Evolutionary conservation across 2,329 filamentous ascomycete genomes (phyloP).

Genomic region (Pseudogymnoascus sp.): DNA sequence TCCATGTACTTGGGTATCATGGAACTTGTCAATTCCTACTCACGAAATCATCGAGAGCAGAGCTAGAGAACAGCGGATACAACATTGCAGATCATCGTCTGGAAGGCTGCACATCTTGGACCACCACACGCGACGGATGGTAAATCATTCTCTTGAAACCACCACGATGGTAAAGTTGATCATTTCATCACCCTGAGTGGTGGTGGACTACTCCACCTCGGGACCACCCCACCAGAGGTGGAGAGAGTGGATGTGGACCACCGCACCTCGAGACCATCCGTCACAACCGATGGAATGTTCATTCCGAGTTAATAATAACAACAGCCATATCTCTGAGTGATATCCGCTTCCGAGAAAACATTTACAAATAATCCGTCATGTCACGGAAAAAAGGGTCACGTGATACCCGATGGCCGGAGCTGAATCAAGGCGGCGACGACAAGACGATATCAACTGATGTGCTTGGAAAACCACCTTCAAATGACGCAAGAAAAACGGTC

Average conservation of each 20-base stretch:
- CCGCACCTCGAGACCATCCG: neutral
- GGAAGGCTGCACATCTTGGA: neutral
- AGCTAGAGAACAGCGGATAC: too few species aligned
- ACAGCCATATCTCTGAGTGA: neutral
- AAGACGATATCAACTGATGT: neutral
- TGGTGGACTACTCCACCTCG: neutral
- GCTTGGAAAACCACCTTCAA: neutral
- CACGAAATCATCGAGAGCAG: too few species aligned
- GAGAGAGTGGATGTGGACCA: neutral
- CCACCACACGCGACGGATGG: neutral
- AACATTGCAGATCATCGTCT: too few species aligned
- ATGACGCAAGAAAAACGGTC: neutral
- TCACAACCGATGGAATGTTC: neutral
- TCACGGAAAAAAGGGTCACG: neutral
- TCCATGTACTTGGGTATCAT: neutral
- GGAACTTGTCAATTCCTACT: too few species aligned
- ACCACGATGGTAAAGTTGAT: neutral
- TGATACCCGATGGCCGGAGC: neutral
- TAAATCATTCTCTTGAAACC: neutral
- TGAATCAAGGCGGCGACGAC: neutral
- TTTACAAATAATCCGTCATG: neutral
- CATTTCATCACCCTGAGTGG: neutral
- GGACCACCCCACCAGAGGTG: neutral
- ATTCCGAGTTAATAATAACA: neutral
- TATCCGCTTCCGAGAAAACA: neutral